Conservation (phyloP, 495 filamentous ascomycete genomes). For the Schizothecium vesticola region DNA sequence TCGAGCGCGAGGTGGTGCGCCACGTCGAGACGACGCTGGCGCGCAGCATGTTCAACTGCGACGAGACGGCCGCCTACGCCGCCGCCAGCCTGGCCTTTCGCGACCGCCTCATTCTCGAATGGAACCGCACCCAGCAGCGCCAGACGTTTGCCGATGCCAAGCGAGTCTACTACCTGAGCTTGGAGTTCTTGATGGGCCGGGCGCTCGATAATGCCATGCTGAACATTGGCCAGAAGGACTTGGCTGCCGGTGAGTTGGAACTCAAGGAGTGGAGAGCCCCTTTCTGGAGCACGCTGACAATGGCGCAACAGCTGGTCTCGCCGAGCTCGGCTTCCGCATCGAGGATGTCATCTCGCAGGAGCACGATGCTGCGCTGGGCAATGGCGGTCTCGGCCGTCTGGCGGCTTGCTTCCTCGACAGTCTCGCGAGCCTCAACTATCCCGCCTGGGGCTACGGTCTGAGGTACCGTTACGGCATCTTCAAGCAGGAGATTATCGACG, state of each 20-base stretch:
- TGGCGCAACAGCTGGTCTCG: conserved; percentile 60
- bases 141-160: conserved; percentile 89
- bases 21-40: conserved; percentile 97
- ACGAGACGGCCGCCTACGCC: conserved; percentile 88
- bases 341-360: conserved; percentile 95
- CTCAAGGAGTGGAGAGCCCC: neutral
- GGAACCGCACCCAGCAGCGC: conserved; percentile 95
- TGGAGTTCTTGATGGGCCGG: conserved; percentile 96
- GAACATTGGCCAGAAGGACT: conserved; percentile 82
- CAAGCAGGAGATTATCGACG: conserved; percentile 97
- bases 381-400: conserved; percentile 89
- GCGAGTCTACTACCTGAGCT: conserved; percentile 90
- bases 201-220: conserved; percentile 98
- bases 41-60: conserved; percentile 95
- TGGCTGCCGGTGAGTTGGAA: conserved; percentile 60
- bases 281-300: neutral
- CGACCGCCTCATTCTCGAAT: conserved; percentile 87
- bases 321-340: conserved; percentile 88
- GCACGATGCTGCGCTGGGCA: conserved; percentile 92
- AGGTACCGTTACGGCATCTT: conserved; percentile 98
- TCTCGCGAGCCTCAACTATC: conserved; percentile 86
- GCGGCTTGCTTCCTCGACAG: conserved; percentile 97
- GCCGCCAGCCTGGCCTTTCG: conserved; percentile 87
- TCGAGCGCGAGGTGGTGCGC: conserved; percentile 74
- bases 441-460: conserved; percentile 94